A percentile compares a stretch with the other conserved stretches of the same genome.
Evolutionary conservation across 768 basidiomycete genomes (phyloP).

Genomic region (Cystofilobasidium ferigula): DNA sequence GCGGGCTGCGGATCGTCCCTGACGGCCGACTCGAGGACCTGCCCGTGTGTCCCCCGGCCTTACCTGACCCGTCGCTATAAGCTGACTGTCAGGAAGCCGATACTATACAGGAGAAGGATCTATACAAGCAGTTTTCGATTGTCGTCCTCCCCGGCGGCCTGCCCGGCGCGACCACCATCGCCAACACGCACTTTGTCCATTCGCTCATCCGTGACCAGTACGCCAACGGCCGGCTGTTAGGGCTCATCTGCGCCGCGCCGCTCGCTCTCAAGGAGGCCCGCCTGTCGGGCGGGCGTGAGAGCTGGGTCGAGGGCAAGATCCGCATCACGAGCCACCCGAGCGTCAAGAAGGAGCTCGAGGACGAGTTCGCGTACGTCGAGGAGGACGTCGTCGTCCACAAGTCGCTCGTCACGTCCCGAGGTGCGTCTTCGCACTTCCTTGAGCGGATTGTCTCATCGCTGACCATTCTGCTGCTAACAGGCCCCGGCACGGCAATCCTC

Average conservation of each 20-base stretch:
- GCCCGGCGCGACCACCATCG: conserved; percentile 15
- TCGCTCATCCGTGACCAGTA: conserved; percentile 5
- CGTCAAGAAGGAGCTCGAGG: conserved; percentile 14
- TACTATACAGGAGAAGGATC: neutral
- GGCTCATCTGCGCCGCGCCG: conserved; percentile 18
- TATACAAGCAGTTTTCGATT: neutral
- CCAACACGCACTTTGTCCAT: neutral
- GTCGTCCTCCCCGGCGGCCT: conserved; percentile 21
- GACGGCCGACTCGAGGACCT: conserved; percentile 10
- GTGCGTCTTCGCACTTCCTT: neutral
- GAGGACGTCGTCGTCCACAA: conserved; percentile 6
- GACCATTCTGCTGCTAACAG: neutral
- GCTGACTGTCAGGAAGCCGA: neutral
- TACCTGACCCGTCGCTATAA: too few species aligned
- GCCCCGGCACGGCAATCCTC: conserved; percentile 1
- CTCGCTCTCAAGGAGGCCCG: neutral
- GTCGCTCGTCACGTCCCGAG: neutral
- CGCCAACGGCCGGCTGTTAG: neutral
- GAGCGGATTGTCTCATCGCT: neutral
- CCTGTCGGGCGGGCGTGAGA: neutral
- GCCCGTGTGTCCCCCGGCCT: neutral
- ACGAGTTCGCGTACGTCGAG: conserved; percentile 18
- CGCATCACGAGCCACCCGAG: conserved; percentile 20
- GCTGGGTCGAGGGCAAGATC: conserved; percentile 17
- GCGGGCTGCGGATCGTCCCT: conserved; percentile 11